A percentile compares a stretch with the other conserved stretches of the same genome.
Conservation (phyloP, 2,329 filamentous ascomycete species). For the Hypoxylon sp. region DNA sequence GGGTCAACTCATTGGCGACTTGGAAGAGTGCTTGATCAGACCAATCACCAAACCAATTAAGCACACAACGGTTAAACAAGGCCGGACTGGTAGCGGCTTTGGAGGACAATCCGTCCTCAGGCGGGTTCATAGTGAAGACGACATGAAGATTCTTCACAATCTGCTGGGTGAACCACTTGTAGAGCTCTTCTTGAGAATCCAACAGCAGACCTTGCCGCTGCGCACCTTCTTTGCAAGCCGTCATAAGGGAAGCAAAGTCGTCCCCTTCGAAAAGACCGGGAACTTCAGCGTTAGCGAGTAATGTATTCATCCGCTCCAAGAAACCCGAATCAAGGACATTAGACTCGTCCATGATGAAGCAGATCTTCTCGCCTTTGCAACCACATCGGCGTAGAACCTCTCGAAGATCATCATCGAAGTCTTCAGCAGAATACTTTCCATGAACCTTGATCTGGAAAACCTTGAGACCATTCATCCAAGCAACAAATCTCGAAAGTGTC, state of each 20-base stretch:
- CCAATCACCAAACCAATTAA: constrained; percentile 99
- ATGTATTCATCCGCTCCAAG: constrained; percentile 98
- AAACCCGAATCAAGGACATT: constrained; percentile 99
- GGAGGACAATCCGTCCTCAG: constrained; percentile 92
- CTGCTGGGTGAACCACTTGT: constrained; percentile 99
- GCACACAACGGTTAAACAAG: constrained; percentile 98
- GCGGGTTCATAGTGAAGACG: constrained; percentile 99
- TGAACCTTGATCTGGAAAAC: constrained; percentile 99
- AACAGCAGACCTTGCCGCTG: constrained; percentile 95
- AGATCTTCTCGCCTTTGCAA: constrained; percentile 99
- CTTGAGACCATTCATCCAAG: constrained; percentile 99
- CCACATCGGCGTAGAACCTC: constrained; percentile 94
- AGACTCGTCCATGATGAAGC: constrained; percentile 99
- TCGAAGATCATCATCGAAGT: constrained; percentile 97
- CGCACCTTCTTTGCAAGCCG: constrained; percentile 97
- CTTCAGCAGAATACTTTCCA: constrained; percentile 96
- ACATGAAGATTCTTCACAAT: constrained; percentile 99
- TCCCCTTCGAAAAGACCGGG: constrained; percentile 99
- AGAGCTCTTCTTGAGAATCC: constrained; percentile 98
- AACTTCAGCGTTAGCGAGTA: constrained; percentile 99
- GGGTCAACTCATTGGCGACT: constrained; percentile 93
- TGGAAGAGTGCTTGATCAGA: constrained; percentile 99
- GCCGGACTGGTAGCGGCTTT: constrained; percentile 98
- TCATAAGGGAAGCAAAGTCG: constrained; percentile 98
- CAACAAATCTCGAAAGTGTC: constrained; percentile 95